Conservation (phyloP, 345 rosid genomes). For the Populus euphratica region DNA sequence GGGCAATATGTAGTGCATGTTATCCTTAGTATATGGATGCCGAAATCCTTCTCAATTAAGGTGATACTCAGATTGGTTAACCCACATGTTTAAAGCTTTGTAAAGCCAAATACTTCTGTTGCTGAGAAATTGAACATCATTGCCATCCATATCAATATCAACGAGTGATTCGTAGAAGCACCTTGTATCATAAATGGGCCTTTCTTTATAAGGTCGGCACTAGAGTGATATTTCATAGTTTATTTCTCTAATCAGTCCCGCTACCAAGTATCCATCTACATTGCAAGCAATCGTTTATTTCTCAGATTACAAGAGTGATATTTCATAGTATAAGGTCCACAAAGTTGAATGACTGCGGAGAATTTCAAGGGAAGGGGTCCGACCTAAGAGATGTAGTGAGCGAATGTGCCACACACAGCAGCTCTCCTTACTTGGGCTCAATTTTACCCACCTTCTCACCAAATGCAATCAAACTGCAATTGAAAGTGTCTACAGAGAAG, state of each 20-base stretch:
- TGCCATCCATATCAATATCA: too few species aligned
- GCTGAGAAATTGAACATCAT: too few species aligned
- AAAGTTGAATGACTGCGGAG: not conserved
- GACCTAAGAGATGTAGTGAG: slow-evolving; percentile 21
- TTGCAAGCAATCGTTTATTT: not conserved
- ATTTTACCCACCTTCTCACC: slow-evolving; percentile 27
- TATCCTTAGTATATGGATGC: too few species aligned
- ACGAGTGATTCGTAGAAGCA: too few species aligned
- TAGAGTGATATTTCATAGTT: too few species aligned
- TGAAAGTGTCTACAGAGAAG: slow-evolving; percentile 46
- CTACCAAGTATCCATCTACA: not conserved
- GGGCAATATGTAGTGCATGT: too few species aligned
- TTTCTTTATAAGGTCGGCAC: too few species aligned
- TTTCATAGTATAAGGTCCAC: not conserved
- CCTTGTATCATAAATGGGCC: too few species aligned
- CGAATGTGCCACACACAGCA: slow-evolving; percentile 15
- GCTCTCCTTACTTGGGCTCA: slow-evolving; percentile 29
- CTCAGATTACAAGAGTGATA: not conserved
- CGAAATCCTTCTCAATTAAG: too few species aligned
- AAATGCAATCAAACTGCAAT: slow-evolving; percentile 39
- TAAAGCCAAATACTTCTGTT: too few species aligned
- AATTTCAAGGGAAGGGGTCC: slow-evolving; percentile 11
- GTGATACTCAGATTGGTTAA: too few species aligned
- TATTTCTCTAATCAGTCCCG: slow-evolving; percentile 7
- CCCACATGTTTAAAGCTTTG: too few species aligned